A percentile compares a stretch with the other conserved stretches of the same genome.
phyloP scores from a whole-genome alignment of 371 early-diverging fungal species.

The Mortierella sp. region DNA sequence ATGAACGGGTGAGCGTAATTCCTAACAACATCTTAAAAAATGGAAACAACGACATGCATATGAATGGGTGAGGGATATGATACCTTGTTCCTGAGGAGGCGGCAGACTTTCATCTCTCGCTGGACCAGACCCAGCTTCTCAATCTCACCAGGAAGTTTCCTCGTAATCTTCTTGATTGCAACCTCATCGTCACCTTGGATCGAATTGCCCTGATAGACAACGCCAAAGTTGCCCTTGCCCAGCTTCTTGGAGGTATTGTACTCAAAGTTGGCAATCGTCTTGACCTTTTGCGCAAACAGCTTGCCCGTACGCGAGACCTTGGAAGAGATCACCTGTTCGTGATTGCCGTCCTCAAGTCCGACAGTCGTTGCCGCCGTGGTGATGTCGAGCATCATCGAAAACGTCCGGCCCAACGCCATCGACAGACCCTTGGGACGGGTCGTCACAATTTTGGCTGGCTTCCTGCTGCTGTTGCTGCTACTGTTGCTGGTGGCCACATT shows the following conservation, averaged over 20 bases:
- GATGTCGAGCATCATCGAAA: slow-evolving; percentile 8
- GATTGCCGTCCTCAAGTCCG: background rate
- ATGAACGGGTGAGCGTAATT: too few relatives aligned
- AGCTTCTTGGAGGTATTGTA: slow-evolving; percentile 45
- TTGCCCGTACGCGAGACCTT: slow-evolving; percentile 43
- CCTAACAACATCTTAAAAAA: too few relatives aligned
- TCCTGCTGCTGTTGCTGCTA: background rate
- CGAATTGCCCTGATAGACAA: slow-evolving; percentile 41
- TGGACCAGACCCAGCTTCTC: slow-evolving; percentile 46
- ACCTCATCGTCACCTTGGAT: slow-evolving; percentile 27
- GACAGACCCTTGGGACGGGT: background rate
- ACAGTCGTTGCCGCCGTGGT: slow-evolving; percentile 1
- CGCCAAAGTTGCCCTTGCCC: slow-evolving; percentile 56
- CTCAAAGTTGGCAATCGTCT: slow-evolving; percentile 50
- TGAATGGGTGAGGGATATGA: background rate
- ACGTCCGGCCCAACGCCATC: background rate
- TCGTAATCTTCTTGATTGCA: slow-evolving; percentile 47
- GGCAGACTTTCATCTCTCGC: slow-evolving; percentile 47
- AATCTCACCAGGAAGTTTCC: slow-evolving; percentile 51
- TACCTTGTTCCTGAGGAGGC: slow-evolving; percentile 40
- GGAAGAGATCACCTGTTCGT: slow-evolving; percentile 31
- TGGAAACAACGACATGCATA: too few relatives aligned
- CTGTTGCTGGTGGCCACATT: background rate
- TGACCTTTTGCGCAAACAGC: slow-evolving; percentile 47
- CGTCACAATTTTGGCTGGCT: background rate